phyloP scores from a whole-genome alignment of 2,329 filamentous ascomycete species.

The Ophidiomyces ophidiicola region DNA sequence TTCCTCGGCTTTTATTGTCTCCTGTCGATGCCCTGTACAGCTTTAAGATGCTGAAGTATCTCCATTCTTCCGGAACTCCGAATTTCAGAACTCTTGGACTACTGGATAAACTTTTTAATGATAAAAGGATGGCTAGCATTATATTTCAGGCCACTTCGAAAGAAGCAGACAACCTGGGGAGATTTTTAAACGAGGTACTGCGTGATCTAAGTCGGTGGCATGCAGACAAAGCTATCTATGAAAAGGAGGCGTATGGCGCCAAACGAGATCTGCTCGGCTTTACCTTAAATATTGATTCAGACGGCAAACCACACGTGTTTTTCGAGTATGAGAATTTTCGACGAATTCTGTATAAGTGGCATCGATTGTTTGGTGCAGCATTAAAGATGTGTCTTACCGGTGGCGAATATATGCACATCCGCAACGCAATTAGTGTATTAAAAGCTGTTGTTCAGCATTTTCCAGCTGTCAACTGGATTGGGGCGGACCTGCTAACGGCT shows the following conservation, averaged over 20 bases:
- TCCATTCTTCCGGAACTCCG: slow-evolving; percentile 72
- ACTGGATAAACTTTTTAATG: slow-evolving; percentile 70
- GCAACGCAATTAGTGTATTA: slow-evolving; percentile 83
- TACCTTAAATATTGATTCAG: slow-evolving; percentile 56
- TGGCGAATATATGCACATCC: slow-evolving; percentile 92
- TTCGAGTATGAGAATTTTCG: slow-evolving; percentile 80
- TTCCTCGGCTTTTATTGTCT: slow-evolving; percentile 77
- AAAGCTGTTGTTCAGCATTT: slow-evolving; percentile 71
- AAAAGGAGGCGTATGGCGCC: slow-evolving; percentile 64
- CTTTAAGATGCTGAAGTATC: slow-evolving; percentile 72
- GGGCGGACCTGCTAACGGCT: slow-evolving; percentile 35
- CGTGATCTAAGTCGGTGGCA: slow-evolving; percentile 78
- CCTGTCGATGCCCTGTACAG: slow-evolving; percentile 79
- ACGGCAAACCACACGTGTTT: slow-evolving; percentile 57
- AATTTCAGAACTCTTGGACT: slow-evolving; percentile 79
- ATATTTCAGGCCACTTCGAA: slow-evolving; percentile 83
- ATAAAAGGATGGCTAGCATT: slow-evolving; percentile 65
- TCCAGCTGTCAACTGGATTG: slow-evolving; percentile 83
- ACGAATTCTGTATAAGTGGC: slow-evolving; percentile 78
- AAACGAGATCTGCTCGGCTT: slow-evolving; percentile 64
- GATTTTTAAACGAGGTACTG: slow-evolving; percentile 72
- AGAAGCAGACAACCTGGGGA: slow-evolving; percentile 85
- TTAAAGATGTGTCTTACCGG: slow-evolving; percentile 70
- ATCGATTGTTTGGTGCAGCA: slow-evolving; percentile 65
- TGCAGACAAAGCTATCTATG: slow-evolving; percentile 59